Base-by-base conservation (phyloP, 805 yeast species). In the Zygosaccharomyces gambellarensis region DNA sequence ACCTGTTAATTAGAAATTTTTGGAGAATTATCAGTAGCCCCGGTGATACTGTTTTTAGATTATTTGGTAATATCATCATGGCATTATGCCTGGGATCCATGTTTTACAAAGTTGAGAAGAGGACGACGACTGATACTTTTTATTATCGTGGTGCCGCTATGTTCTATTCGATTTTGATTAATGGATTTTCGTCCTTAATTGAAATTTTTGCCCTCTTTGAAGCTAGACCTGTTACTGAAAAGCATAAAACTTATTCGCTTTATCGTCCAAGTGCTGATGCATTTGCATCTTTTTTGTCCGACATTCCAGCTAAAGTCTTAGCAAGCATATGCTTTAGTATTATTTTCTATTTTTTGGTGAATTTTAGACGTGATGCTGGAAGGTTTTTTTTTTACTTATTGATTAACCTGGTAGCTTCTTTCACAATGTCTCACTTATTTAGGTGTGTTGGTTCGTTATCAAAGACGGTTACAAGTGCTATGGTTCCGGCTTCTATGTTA, bases 81-180 rank as follows among this genome's bases (percentile, higher is more conserved):
- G 79, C 81, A 28, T 67, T 82, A 48, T 65, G 82, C 36, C 62
- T 79, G 39, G 72, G 82, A 23, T 81, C 87, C 1, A 73, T 82
- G 55, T 82, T 80, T 57, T 81, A 78, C 65, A 78, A 81, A 55
- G 60, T 79, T 54, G 63, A 62, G 51, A 45, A 49, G 28, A 42
- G 54, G 5, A 53, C 63, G 14, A 63, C 62, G 23, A 76, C 86
- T 0, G 65, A 58, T 1, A 73, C 80, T 2, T 76, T 82, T 55
- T 80, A 74, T 62, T 72, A 68, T 58, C 71, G 89, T 60, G 77
- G 82, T 58, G 80, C 88, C 36, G 76, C 83, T 43, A 70, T 85
- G 73, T 86, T 85, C 68, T 83, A 83, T 64, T 82, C 85, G 25
- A 73, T 79, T 43, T 69, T 82, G 58, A 81, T 80, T 65, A 81